Conservation (phyloP, 2,329 filamentous ascomycete species). For the Pseudocercospora fijiensis region DNA sequence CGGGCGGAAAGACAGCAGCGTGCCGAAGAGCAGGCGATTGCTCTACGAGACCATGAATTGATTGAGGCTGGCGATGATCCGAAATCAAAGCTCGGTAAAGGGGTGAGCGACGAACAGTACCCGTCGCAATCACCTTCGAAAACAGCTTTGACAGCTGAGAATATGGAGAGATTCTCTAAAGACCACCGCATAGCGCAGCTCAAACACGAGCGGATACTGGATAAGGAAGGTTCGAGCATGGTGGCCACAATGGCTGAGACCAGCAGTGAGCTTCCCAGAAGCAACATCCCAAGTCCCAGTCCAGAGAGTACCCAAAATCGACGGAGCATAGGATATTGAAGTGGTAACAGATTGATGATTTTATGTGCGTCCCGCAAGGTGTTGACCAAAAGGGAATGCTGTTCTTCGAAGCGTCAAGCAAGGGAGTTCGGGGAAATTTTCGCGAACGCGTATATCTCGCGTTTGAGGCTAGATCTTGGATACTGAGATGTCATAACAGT, state of each 20-base stretch:
- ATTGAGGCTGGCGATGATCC: slow-evolving; percentile 49
- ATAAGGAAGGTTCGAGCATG: slow-evolving; percentile 21
- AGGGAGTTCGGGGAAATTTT: neutral
- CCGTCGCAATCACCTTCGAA: neutral
- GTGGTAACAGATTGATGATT: slow-evolving; percentile 5
- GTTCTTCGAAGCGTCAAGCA: neutral
- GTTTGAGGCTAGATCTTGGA: neutral
- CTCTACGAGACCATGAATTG: slow-evolving; percentile 56
- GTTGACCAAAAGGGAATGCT: neutral
- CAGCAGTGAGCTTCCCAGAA: neutral
- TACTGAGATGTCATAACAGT: neutral
- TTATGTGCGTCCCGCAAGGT: slow-evolving; percentile 1
- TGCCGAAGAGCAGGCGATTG: slow-evolving; percentile 56
- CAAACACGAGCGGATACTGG: slow-evolving; percentile 7
- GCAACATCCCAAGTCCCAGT: slow-evolving; percentile 1
- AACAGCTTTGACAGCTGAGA: slow-evolving; percentile 33
- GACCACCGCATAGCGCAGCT: slow-evolving; percentile 21
- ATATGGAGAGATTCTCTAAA: slow-evolving; percentile 35
- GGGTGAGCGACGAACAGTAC: slow-evolving; percentile 23
- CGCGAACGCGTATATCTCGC: neutral
- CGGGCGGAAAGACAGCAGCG: slow-evolving; percentile 48
- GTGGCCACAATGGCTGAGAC: slow-evolving; percentile 24
- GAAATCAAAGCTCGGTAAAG: slow-evolving; percentile 29
- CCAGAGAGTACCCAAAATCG: slow-evolving; percentile 8
- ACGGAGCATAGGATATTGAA: slow-evolving; percentile 11